These are phyloP conservation scores for Paracamarosporium sp. DNA, from an alignment of 2,329 filamentous ascomycete genomes.

Conservation along the genomic window DNA sequence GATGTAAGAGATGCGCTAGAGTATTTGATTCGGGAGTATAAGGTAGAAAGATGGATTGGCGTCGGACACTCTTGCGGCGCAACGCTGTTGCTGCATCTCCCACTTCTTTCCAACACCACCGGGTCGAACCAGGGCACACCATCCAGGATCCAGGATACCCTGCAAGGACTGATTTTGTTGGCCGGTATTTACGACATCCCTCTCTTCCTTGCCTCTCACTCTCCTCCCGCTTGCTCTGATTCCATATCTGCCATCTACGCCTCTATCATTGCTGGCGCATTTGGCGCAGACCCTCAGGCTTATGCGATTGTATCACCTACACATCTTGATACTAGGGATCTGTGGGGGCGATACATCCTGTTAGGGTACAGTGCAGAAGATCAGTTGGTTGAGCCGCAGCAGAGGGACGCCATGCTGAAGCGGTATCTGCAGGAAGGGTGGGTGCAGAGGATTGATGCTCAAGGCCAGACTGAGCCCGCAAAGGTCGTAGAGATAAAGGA, in stretches of 20 bases:
- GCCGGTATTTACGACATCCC: slow-evolving; percentile 72
- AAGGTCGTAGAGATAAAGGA: slow-evolving; percentile 51
- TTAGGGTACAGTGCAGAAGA: slow-evolving; percentile 57
- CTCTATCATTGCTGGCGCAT: slow-evolving; percentile 66
- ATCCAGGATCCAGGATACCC: slow-evolving; percentile 33
- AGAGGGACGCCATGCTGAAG: slow-evolving; percentile 64
- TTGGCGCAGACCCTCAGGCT: slow-evolving; percentile 54
- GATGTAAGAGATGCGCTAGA: slow-evolving; percentile 63
- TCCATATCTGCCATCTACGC: slow-evolving; percentile 59
- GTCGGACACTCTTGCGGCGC: slow-evolving; percentile 70
- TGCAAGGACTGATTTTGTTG: slow-evolving; percentile 64
- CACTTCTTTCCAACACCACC: slow-evolving; percentile 40
- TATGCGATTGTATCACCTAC: slow-evolving; percentile 59
- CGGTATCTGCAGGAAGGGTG: slow-evolving; percentile 55
- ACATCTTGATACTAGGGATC: slow-evolving; percentile 20
- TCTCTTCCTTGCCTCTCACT: slow-evolving; percentile 56
- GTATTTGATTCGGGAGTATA: slow-evolving; percentile 57
- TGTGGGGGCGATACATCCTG: slow-evolving; percentile 52
- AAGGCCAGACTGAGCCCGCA: background rate
- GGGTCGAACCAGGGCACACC: no score
- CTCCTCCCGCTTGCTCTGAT: slow-evolving; percentile 33
- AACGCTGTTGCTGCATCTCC: slow-evolving; percentile 65
- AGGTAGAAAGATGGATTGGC: slow-evolving; percentile 60
- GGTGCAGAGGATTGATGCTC: slow-evolving; percentile 24
- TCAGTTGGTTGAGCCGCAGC: slow-evolving; percentile 60